Evolutionary conservation across 106 monocot species (phyloP), one percentile per base, ranked within the genome.

Genomic region (Apostasia ramifera): DNA sequence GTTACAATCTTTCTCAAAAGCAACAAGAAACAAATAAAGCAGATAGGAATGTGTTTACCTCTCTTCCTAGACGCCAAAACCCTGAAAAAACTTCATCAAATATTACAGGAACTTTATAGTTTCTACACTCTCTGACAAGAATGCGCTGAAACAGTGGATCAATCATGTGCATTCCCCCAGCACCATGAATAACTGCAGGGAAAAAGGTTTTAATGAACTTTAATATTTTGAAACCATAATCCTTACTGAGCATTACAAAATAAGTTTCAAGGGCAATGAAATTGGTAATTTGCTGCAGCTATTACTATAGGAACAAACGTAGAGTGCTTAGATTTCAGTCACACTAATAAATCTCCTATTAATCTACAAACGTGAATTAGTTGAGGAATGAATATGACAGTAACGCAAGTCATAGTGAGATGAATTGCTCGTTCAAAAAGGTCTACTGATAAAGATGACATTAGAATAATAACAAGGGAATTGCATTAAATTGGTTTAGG

Each of bases 11-110:
- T 9, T 47, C 43, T 42, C 37, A 47, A 59, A 67, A 72, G 57
- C 37, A 14, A 61, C 37, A 13, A 61, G 39, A 39, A 1, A 40
- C 1, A 26, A 3, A 61, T 8, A 9, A 61, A 1, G 61, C 0
- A 26, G 26, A 26, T 26, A 26, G 26, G 26, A 26, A 26, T 26
- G 0, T 4, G n/a, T 59, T 63, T 63, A 90, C 94, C 84, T 98
- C 92, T 74, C 78, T 76, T 6, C 98, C 98, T 43, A 98, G 85
- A 57, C 98, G 98, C 98, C 98, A 98, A 66, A 98, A 98, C 40
- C 98, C 98, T 52, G 93, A 85, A 73, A 98, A 98, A 15, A 98
- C 93, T 78, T 98, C 98, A 80, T 98, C 98, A 76, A 90, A 98
- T 74, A 98, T 85, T 10, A 98, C 85, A 59, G 98, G 98, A 69